A percentile compares a stretch with the other conserved stretches of the same genome.
Conservation (phyloP, 2,329 filamentous ascomycete genomes). For the Penicillium sp. region DNA sequence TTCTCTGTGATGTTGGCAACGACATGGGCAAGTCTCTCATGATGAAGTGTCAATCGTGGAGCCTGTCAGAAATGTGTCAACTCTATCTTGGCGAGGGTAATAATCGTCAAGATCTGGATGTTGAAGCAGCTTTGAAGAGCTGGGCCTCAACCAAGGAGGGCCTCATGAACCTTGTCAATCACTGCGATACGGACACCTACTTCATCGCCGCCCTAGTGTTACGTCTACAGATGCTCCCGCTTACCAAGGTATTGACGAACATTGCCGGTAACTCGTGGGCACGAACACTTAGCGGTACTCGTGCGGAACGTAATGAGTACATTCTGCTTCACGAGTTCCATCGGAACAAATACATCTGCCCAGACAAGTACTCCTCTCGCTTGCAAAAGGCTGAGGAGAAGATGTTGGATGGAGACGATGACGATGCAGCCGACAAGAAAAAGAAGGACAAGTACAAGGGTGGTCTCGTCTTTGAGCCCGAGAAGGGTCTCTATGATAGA, state of each 20-base stretch:
- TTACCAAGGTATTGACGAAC: constrained; percentile 95
- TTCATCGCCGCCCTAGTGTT: constrained; percentile 91
- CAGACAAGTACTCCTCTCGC: constrained; percentile 87
- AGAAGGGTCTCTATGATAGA: constrained; percentile 97
- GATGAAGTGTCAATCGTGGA: constrained; percentile 98
- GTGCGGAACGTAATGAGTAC: constrained; percentile 97
- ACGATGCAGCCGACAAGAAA: constrained; percentile 73
- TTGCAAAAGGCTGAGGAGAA: constrained; percentile 77
- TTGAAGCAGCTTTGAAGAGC: constrained; percentile 81
- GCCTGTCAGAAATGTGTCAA: constrained; percentile 94
- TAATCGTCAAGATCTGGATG: constrained; percentile 82
- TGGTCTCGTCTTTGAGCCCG: constrained; percentile 96
- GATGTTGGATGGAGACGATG: constrained; percentile 68
- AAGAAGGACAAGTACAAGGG: constrained; percentile 99
- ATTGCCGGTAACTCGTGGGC: constrained; percentile 98
- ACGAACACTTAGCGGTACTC: constrained; percentile 90
- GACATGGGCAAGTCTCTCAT: constrained; percentile 97
- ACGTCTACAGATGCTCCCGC: constrained; percentile 85
- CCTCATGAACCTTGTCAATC: constrained; percentile 88
- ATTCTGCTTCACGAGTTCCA: constrained; percentile 98
- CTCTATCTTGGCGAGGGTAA: constrained; percentile 79
- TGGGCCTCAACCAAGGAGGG: constrained; percentile 86
- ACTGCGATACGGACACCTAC: constrained; percentile 94
- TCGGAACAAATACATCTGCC: constrained; percentile 96
- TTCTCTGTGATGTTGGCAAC: constrained; percentile 93